Base-by-base conservation (phyloP, 495 filamentous ascomycete species). In the Usnea hakonensis region DNA sequence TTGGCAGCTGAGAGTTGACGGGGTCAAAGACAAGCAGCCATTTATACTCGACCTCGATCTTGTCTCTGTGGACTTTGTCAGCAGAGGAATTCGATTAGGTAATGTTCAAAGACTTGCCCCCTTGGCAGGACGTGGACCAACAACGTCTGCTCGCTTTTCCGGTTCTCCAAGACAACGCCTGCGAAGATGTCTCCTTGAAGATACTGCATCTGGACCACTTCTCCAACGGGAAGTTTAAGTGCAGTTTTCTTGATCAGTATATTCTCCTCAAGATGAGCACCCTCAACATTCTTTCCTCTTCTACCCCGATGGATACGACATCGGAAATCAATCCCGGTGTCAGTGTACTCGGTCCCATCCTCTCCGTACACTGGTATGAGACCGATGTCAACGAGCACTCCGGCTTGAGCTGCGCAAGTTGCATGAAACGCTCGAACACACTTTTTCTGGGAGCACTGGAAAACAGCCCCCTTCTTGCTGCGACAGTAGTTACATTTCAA, bases 381-480 rank as follows among this genome's bases (percentile, higher is more conserved):
- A 17, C 88, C 90, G 69, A 88, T 83, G 69, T 99, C 93, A 46
- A 96, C 87, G 66, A 92, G 84, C 11, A 97, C 92, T 43, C 95
- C 94, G 46, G 93, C 94, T 19, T 91, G 83, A 28, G 89, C 86
- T 3, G 94, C 93, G 69, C 94, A 99, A 17, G 91, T 97, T 3
- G 92, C 90, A 73, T 99, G 94, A 72, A 95, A 99, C 4, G 95
- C 86, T 63, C 93, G 80, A 30, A 88, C 88, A 72, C 94, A 99
- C 73, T 96, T 97, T 78, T 91, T 94, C 61, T 87, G 86, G 9
- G 90, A 94, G 76, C 94, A 99, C 73, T 99, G 94, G 78, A 99
- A 96, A 74, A 92, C 96, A 19, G 91, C 89, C 33, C 94, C 94
- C 63, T 87, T 90, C 70, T 91, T 94, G 54, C 90, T 93, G 40